phyloP scores from a whole-genome alignment of 2,329 filamentous ascomycete species.

The Colletotrichum brevisporum region DNA sequence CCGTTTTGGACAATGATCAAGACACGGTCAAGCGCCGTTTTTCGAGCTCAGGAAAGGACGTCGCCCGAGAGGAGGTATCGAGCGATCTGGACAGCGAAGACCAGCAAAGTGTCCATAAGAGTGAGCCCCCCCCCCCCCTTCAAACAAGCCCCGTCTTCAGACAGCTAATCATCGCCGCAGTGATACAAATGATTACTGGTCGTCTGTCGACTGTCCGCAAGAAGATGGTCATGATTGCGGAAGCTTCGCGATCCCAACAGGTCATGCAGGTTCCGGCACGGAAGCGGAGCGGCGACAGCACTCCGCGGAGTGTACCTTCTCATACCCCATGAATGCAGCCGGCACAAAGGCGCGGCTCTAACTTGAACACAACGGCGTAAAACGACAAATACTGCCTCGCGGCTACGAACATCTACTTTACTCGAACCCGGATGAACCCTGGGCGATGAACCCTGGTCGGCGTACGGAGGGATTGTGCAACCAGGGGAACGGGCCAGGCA shows the following conservation, averaged over 20 bases:
- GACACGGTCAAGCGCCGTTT: slow-evolving; percentile 59
- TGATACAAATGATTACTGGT: slow-evolving; percentile 74
- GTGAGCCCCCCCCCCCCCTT: slow-evolving; percentile 61
- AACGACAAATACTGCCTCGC: slow-evolving; percentile 20
- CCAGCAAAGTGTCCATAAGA: slow-evolving; percentile 79
- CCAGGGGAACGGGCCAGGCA: slow-evolving; percentile 2
- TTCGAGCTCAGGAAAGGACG: slow-evolving; percentile 56
- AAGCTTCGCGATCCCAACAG: slow-evolving; percentile 66
- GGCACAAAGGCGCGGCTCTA: background rate
- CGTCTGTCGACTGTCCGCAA: slow-evolving; percentile 70
- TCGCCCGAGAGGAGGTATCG: slow-evolving; percentile 56
- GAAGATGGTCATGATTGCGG: slow-evolving; percentile 73
- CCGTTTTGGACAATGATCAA: no score
- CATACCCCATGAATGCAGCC: slow-evolving; percentile 53
- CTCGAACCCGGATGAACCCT: background rate
- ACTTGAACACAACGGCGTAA: slow-evolving; percentile 1
- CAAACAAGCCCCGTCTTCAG: no score
- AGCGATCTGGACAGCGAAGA: slow-evolving; percentile 76
- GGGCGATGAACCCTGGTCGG: background rate
- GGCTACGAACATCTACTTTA: slow-evolving; percentile 29
- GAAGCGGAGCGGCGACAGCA: slow-evolving; percentile 69
- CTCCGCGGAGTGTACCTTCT: slow-evolving; percentile 67
- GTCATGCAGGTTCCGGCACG: slow-evolving; percentile 58
- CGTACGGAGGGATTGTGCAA: background rate
- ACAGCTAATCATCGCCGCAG: slow-evolving; percentile 53